Percentiles rank a stretch among this genome's conserved stretches.
These are phyloP conservation scores for Limnomonas spitsbergensis DNA, from an alignment of 139 green algal genomes.

Conservation along the genomic window DNA sequence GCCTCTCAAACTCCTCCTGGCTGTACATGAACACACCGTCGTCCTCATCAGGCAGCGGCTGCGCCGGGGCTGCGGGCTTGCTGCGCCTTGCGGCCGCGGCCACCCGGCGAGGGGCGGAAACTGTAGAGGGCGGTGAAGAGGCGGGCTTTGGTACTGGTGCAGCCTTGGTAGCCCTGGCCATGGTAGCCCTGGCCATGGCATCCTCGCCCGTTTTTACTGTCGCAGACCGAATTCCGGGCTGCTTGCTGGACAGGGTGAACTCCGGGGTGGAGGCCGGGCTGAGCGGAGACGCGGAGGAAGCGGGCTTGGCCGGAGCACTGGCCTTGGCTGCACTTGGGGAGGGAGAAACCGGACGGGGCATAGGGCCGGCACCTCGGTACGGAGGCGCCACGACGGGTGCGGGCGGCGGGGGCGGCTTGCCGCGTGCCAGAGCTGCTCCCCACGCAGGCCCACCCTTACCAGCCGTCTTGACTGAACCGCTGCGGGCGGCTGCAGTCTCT, in stretches of 20 bases:
- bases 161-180: too few species aligned
- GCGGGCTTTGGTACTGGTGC: too few species aligned
- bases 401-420: not conserved
- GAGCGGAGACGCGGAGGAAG: too few species aligned
- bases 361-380: not conserved
- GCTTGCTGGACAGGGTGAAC: too few species aligned
- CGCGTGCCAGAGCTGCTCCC: not conserved
- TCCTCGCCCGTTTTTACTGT: not conserved
- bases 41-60: not conserved
- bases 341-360: too few species aligned
- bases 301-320: too few species aligned
- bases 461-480: not conserved
- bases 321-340: too few species aligned
- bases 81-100: not conserved
- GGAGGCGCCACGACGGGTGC: not conserved
- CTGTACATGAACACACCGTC: slow-evolving; percentile 11
- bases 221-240: too few species aligned
- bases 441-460: not conserved
- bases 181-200: not conserved
- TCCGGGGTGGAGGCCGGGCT: too few species aligned
- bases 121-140: too few species aligned
- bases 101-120: too few species aligned
- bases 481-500: not conserved
- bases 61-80: not conserved
- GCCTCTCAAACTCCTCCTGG: not conserved